phyloP scores from a whole-genome alignment of 2,329 filamentous ascomycete genomes.

The Diaporthe caulivora region DNA sequence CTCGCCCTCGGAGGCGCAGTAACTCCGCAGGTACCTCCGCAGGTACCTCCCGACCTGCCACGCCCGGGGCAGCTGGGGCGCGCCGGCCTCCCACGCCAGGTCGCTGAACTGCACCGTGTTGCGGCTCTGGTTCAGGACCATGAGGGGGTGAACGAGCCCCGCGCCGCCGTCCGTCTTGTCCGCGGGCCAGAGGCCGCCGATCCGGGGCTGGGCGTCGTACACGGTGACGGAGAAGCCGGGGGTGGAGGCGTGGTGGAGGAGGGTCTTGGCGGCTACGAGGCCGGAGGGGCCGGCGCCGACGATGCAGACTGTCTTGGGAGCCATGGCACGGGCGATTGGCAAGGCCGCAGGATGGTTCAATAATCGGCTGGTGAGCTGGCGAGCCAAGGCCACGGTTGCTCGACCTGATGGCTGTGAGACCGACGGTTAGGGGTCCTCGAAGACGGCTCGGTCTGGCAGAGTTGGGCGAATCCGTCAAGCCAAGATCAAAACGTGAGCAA shows the following conservation, averaged over 20 bases:
- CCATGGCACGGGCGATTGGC: constrained; percentile 46
- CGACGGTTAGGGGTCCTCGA: background rate
- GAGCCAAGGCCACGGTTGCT: background rate
- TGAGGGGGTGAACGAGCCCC: constrained; percentile 73
- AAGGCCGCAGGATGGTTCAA: no score
- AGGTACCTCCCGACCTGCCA: constrained; percentile 84
- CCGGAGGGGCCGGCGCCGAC: constrained; percentile 76
- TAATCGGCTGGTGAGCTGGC: background rate
- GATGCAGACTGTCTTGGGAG: constrained; percentile 64
- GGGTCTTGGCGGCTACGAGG: constrained; percentile 78
- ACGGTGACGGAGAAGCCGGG: constrained; percentile 74
- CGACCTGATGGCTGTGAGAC: background rate
- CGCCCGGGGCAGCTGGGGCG: constrained; percentile 78
- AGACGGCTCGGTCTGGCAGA: background rate
- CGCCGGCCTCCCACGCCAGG: constrained; percentile 73
- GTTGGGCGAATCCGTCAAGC: background rate
- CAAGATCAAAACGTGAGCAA: background rate
- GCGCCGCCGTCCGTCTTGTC: constrained; percentile 59
- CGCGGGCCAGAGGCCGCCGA: constrained; percentile 85
- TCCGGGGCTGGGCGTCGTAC: constrained; percentile 73
- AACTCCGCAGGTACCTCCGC: constrained; percentile 71
- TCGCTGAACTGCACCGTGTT: constrained; percentile 83
- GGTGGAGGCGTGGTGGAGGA: constrained; percentile 69
- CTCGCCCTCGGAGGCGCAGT: constrained; percentile 57
- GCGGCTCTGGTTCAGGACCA: constrained; percentile 80